A percentile compares a stretch with the other conserved stretches of the same genome.
Evolutionary conservation across 345 rosid species (phyloP).

Genomic region (Lepidium aucheri): DNA sequence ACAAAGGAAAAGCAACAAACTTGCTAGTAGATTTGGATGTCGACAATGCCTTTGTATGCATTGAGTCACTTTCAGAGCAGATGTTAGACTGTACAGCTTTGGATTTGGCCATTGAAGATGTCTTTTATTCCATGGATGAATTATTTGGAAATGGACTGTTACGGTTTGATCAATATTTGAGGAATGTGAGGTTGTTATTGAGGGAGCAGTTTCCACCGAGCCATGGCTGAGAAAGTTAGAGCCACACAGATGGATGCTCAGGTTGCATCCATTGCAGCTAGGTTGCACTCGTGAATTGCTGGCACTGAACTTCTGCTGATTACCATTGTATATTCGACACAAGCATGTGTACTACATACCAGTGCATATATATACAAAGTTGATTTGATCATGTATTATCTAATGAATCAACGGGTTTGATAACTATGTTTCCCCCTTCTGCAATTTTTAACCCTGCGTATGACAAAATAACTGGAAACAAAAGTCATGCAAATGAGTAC

Average conservation of each 20-base stretch:
- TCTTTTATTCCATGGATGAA: constrained; percentile 67
- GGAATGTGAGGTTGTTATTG: constrained; percentile 80
- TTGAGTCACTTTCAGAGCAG: constrained; percentile 56
- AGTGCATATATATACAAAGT: background rate
- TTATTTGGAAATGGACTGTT: constrained; percentile 58
- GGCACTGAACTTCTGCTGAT: background rate
- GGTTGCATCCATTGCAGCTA: constrained; percentile 75
- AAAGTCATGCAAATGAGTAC: background rate
- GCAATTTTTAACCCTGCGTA: background rate
- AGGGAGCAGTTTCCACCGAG: constrained; percentile 90
- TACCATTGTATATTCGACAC: background rate
- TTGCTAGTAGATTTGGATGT: constrained; percentile 33
- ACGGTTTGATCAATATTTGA: constrained; percentile 76
- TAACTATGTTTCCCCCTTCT: background rate
- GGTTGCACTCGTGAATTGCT: constrained; percentile 22
- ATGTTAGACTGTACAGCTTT: constrained; percentile 68
- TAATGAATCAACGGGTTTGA: background rate
- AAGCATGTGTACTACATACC: background rate
- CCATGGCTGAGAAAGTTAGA: constrained; percentile 69
- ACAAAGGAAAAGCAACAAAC: constrained; percentile 38
- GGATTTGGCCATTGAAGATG: constrained; percentile 87
- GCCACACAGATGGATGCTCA: constrained; percentile 84
- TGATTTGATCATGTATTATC: background rate
- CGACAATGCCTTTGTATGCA: constrained; percentile 51
- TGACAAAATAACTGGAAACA: background rate